phyloP scores from a whole-genome alignment of 495 filamentous ascomycete species.

The Aspergillus heteromorphus region DNA sequence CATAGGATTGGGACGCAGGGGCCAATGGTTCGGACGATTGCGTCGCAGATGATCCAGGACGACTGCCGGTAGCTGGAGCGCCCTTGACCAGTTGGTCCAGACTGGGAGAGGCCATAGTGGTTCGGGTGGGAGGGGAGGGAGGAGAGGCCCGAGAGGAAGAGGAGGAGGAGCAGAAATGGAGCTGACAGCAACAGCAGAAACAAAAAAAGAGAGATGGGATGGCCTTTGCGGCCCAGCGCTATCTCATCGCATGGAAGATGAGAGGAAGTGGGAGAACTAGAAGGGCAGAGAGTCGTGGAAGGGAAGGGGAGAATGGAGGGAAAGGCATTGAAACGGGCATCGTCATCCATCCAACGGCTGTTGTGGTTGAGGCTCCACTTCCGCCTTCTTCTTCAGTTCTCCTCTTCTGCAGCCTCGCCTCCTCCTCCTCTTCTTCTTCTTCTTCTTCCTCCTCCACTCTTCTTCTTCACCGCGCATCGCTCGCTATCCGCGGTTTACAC shows the following conservation, averaged over 20 bases:
- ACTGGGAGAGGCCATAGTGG: constrained; percentile 50
- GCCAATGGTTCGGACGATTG: constrained; percentile 35
- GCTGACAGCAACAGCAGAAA: not conserved
- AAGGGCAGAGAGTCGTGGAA: not conserved
- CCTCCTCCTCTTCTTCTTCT: not conserved
- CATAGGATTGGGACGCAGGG: constrained; percentile 25
- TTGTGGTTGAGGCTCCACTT: not conserved
- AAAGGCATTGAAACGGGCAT: not conserved
- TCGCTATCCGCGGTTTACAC: not conserved
- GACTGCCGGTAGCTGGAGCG: constrained; percentile 52
- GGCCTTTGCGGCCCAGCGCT: constrained; percentile 29
- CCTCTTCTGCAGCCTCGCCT: not conserved
- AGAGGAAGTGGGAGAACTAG: constrained; percentile 10
- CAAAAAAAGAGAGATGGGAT: constrained; percentile 6
- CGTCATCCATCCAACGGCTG: constrained; percentile 1
- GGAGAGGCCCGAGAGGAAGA: constrained; percentile 26
- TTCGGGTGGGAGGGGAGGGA: not conserved
- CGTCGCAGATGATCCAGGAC: constrained; percentile 25
- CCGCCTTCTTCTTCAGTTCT: not conserved
- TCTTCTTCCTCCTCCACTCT: constrained; percentile 3
- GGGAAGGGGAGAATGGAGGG: not conserved
- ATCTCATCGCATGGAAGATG: constrained; percentile 21
- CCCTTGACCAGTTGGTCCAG: constrained; percentile 89
- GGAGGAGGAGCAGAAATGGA: not conserved
- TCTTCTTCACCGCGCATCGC: not conserved